A percentile compares a stretch with the other conserved stretches of the same genome.
Evolutionary conservation across 2,329 filamentous ascomycete genomes (phyloP).

Genomic region (Neopestalotiopsis clavispora): DNA sequence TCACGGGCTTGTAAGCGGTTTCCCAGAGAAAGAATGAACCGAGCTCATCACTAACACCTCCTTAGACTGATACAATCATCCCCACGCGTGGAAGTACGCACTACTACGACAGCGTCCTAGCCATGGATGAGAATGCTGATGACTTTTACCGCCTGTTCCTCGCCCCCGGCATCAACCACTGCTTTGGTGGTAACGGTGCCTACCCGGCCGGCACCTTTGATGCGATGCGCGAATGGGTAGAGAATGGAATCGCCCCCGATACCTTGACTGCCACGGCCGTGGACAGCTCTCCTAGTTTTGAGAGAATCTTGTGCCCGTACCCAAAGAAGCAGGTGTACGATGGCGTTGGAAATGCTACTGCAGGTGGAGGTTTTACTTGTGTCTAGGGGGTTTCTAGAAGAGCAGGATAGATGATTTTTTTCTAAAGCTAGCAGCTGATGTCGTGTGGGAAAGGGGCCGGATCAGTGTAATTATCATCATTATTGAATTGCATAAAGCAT

Average conservation of each 20-base stretch:
- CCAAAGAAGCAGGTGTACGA: background rate
- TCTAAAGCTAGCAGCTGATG: too few species aligned
- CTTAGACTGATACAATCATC: background rate
- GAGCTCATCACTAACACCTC: background rate
- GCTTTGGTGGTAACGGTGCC: background rate
- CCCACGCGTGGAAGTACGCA: conserved; percentile 3
- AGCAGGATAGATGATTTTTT: too few species aligned
- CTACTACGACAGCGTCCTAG: background rate
- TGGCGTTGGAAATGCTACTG: background rate
- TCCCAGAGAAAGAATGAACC: background rate
- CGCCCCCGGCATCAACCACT: background rate
- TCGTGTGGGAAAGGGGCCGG: too few species aligned
- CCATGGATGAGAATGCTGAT: background rate
- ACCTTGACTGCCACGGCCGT: background rate
- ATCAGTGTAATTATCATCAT: too few species aligned
- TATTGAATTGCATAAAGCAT: too few species aligned
- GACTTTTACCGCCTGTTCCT: conserved; percentile 10
- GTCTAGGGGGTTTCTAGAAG: background rate
- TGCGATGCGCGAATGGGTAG: conserved; percentile 6
- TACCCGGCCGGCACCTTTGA: background rate
- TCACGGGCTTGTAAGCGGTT: conserved; percentile 3
- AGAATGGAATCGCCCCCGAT: conserved; percentile 8
- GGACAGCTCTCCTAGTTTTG: background rate
- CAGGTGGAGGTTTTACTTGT: background rate
- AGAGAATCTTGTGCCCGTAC: background rate